Conservation (phyloP, 2,329 filamentous ascomycete genomes). For the Huntiella savannae region DNA sequence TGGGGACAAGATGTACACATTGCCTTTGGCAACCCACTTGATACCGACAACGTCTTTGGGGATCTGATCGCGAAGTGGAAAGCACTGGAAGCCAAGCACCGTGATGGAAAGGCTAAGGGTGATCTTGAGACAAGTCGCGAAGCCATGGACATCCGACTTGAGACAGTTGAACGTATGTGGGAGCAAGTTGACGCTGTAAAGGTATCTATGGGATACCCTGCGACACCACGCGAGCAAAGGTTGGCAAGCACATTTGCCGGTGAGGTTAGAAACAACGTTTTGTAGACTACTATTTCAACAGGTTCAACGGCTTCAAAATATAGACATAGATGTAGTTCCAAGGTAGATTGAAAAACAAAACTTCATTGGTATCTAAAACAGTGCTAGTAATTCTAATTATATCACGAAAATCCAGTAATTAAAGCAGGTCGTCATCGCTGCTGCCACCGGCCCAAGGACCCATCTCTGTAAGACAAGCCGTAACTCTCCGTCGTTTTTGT, state of each 20-base stretch:
- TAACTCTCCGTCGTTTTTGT: not conserved
- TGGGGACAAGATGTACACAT: slow-evolving; percentile 50
- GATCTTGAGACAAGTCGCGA: slow-evolving; percentile 51
- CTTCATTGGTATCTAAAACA: not conserved
- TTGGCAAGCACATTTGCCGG: slow-evolving; percentile 64
- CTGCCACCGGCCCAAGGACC: slow-evolving; percentile 5
- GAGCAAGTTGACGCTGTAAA: slow-evolving; percentile 66
- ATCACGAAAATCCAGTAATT: not conserved
- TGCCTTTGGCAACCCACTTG: slow-evolving; percentile 61
- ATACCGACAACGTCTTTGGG: slow-evolving; percentile 57
- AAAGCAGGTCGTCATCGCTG: slow-evolving; percentile 10
- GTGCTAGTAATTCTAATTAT: not conserved
- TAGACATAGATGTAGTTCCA: too few species aligned
- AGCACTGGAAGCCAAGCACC: slow-evolving; percentile 16
- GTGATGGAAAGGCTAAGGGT: slow-evolving; percentile 25
- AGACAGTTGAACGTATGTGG: slow-evolving; percentile 61
- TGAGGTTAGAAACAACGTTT: slow-evolving; percentile 17
- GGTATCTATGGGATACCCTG: slow-evolving; percentile 49
- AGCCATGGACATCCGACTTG: slow-evolving; percentile 49
- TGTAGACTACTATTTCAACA: not conserved
- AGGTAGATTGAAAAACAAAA: not conserved
- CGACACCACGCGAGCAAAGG: slow-evolving; percentile 60
- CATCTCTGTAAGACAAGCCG: not conserved
- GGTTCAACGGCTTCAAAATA: too few species aligned
- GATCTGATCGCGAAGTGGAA: slow-evolving; percentile 60